Base-by-base conservation (phyloP, 768 basidiomycete genomes). In the Xerocomus potaroensis region DNA sequence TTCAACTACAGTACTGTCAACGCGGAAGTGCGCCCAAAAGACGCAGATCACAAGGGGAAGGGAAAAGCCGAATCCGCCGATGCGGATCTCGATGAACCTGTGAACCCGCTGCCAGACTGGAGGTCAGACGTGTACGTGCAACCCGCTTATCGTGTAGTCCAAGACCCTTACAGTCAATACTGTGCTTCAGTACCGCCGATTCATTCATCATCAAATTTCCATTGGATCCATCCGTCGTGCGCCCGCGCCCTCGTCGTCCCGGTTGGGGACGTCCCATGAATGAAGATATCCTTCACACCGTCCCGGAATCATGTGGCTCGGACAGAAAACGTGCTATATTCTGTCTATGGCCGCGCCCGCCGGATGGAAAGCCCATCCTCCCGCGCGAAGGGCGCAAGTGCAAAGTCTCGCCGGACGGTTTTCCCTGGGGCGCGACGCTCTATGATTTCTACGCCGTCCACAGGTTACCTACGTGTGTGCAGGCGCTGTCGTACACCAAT, bases 341-440 rank as follows among this genome's bases (percentile, higher is more conserved):
- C 34, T 46, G 58, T 3, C 1, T 6, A 2, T 65, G 64, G 64
- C 60, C 63, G 1, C 63, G 64, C 26, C 46, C 53, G 19, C 61
- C 56, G 0, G 42, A 52, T 0, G 63, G 65, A 1, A 35, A 43
- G 9, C 4, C 1, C 4, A 21, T 65, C n/a, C 1, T 19, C 3
- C 32, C 41, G 1, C 22, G 4, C 8, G 33, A 34, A 9, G 16
- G 34, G 3, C 4, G 10, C n/a, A 32, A 2, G 3, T 63, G 64
- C 3, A 66, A 40, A 33, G 6, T 49, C 4, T 54, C 56, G 1
- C 56, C 54, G 0, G 60, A 60, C 11, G 56, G 55, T 0, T 53
- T 52, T 30, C 34, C 47, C 10, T 66, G 65, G 65, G 64, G 50
- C 4, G 61, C 50, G 0, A 65, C 64, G 7, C 40, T 65, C 9